Conservation (phyloP, 192 early-diverging fungal genomes). For the Coemansia sp. region DNA sequence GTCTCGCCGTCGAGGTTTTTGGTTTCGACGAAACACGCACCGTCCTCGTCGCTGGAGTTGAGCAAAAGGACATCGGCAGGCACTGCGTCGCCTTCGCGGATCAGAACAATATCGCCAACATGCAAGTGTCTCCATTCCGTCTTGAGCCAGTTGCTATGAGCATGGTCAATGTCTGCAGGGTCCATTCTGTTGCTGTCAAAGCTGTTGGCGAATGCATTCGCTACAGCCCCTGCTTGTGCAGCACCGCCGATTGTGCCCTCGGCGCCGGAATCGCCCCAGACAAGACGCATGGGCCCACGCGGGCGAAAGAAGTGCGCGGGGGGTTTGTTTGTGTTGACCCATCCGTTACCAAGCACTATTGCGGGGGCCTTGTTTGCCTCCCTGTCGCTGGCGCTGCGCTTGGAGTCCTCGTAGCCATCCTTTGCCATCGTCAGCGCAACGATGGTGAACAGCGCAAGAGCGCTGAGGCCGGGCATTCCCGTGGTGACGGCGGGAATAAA, state of each 20-base stretch:
- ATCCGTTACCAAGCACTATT: conserved; percentile 54
- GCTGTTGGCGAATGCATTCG: not conserved
- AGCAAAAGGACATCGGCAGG: conserved; percentile 93
- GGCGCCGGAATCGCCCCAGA: conserved; percentile 49
- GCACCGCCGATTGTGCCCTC: conserved; percentile 40
- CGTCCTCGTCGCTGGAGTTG: conserved; percentile 78
- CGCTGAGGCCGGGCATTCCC: conserved; percentile 72
- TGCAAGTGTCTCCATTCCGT: conserved; percentile 82
- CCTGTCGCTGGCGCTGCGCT: conserved; percentile 80
- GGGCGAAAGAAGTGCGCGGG: conserved; percentile 32
- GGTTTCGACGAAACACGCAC: conserved; percentile 92
- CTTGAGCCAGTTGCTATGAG: conserved; percentile 56
- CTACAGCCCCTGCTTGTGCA: not conserved
- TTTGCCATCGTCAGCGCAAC: conserved; percentile 77
- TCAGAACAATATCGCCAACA: conserved; percentile 86
- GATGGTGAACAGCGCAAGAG: conserved; percentile 80
- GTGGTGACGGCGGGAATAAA: conserved; percentile 66
- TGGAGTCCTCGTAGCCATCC: conserved; percentile 92
- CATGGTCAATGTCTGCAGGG: conserved; percentile 22
- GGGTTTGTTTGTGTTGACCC: conserved; percentile 66
- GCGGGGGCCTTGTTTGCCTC: conserved; percentile 72
- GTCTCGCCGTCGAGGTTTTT: conserved; percentile 99
- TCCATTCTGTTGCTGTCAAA: conserved; percentile 5
- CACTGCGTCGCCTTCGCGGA: conserved; percentile 81
- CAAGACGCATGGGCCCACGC: conserved; percentile 45